A percentile compares a stretch with the other conserved stretches of the same genome.
phyloP scores from a whole-genome alignment of 495 filamentous ascomycete species.

The Jackrogersella multiformis region DNA sequence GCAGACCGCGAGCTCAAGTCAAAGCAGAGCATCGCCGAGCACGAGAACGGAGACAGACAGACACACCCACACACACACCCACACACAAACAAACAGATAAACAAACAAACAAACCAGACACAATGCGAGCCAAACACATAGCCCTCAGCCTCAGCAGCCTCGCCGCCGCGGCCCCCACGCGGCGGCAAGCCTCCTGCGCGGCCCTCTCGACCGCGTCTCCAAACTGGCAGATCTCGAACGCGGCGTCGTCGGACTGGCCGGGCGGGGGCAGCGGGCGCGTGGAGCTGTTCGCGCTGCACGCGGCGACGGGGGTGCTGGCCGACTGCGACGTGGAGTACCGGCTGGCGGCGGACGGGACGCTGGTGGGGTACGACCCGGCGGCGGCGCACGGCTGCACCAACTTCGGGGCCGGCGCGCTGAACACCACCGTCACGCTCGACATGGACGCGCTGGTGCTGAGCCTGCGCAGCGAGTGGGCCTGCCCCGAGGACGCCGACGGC shows the following conservation, averaged over 20 bases:
- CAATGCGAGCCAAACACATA: slow-evolving; percentile 2
- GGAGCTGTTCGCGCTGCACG: slow-evolving; percentile 35
- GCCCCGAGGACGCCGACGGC: slow-evolving; percentile 29
- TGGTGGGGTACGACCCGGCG: slow-evolving; percentile 34
- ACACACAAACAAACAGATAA: no score
- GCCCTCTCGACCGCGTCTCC: slow-evolving; percentile 25
- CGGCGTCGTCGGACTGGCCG: slow-evolving; percentile 39
- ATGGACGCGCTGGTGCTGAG: slow-evolving; percentile 30
- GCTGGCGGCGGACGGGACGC: slow-evolving; percentile 13
- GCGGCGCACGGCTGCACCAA: slow-evolving; percentile 19
- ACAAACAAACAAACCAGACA: no score
- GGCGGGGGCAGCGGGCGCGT: slow-evolving; percentile 29
- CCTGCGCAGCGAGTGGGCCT: slow-evolving; percentile 32
- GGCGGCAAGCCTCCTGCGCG: slow-evolving; percentile 8
- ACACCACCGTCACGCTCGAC: slow-evolving; percentile 32
- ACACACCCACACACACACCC: no score
- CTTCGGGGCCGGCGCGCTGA: slow-evolving; percentile 22
- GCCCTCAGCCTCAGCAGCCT: slow-evolving; percentile 19
- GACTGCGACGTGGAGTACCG: slow-evolving; percentile 39
- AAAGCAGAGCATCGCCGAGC: not conserved
- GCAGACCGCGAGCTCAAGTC: not conserved
- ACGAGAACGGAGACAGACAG: no score
- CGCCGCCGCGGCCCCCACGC: not conserved
- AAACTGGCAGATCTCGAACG: slow-evolving; percentile 31
- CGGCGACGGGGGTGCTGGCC: slow-evolving; percentile 11